Evolutionary conservation across 768 basidiomycete species (phyloP).

Genomic region (Mycena galopus): DNA sequence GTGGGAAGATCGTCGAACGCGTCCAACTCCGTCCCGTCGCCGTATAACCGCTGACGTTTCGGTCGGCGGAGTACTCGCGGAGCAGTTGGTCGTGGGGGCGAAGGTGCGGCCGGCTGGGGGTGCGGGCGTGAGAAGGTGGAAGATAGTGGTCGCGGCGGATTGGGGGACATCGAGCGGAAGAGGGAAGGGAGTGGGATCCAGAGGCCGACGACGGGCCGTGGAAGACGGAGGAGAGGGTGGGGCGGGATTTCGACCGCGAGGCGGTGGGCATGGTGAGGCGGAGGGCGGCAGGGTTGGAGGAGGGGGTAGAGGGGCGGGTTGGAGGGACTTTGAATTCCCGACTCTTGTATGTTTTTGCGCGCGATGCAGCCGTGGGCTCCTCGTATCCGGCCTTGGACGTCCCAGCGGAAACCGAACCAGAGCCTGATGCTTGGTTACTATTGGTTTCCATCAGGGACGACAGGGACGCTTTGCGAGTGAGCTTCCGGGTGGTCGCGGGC

Average conservation of each 20-base stretch:
- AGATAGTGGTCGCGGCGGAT: constrained; percentile 73
- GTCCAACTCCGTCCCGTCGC: constrained; percentile 93
- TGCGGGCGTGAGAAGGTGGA: constrained; percentile 57
- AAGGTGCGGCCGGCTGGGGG: constrained; percentile 45
- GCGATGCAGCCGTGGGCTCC: constrained; percentile 84
- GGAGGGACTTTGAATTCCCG: constrained; percentile 82
- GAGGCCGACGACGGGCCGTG: constrained; percentile 55
- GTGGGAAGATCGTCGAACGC: constrained; percentile 89
- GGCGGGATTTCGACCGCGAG: constrained; percentile 78
- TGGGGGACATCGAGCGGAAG: constrained; percentile 69
- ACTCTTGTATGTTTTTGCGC: constrained; percentile 77
- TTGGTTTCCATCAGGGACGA: constrained; percentile 78
- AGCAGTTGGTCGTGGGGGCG: constrained; percentile 56
- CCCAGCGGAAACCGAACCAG: constrained; percentile 57
- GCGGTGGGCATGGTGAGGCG: constrained; percentile 92
- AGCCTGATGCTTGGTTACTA: constrained; percentile 69
- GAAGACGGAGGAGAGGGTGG: constrained; percentile 84
- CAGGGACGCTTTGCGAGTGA: constrained; percentile 83
- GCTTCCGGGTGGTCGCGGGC: constrained; percentile 70
- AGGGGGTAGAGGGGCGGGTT: constrained; percentile 83
- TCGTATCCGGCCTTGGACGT: constrained; percentile 72
- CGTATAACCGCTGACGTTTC: constrained; percentile 82
- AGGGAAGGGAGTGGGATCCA: constrained; percentile 47
- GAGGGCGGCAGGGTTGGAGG: constrained; percentile 80
- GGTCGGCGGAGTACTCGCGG: constrained; percentile 82